These are phyloP conservation scores for Primulina tabacum DNA, from an alignment of 257 asterid species.

Conservation along the genomic window DNA sequence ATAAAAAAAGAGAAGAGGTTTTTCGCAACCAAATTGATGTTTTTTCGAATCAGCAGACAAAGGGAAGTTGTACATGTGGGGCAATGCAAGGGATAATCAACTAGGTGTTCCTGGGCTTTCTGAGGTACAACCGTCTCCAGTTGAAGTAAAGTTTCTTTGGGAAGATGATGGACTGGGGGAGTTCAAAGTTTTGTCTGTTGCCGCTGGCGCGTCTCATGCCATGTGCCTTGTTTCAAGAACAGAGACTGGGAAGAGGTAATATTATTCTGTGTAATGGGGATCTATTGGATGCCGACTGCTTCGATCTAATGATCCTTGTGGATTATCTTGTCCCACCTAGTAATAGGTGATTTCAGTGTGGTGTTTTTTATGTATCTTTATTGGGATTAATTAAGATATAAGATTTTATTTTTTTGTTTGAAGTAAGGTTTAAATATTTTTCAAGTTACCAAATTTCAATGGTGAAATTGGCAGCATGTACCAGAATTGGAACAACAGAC, in stretches of 20 bases:
- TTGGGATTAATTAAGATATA: too few relatives aligned
- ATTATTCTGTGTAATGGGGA: constrained; percentile 4
- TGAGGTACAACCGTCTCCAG: constrained; percentile 64
- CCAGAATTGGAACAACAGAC: too few relatives aligned
- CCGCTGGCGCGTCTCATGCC: constrained; percentile 92
- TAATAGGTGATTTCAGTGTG: background rate
- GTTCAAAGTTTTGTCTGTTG: constrained; percentile 57
- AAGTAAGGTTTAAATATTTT: background rate
- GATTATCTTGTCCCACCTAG: constrained; percentile 4
- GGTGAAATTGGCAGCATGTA: too few relatives aligned
- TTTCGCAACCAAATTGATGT: constrained; percentile 2
- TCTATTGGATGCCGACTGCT: background rate
- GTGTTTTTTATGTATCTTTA: background rate
- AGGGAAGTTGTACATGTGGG: constrained; percentile 95
- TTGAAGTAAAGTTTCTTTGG: constrained; percentile 73
- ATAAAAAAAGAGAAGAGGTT: too few relatives aligned
- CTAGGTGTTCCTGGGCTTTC: constrained; percentile 86
- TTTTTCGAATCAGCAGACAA: constrained; percentile 40
- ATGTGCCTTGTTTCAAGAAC: constrained; percentile 74
- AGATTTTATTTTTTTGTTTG: too few relatives aligned
- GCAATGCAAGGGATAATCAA: constrained; percentile 71
- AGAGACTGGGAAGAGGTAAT: constrained; percentile 27
- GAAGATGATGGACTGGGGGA: constrained; percentile 68
- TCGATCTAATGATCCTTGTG: background rate
- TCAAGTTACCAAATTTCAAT: background rate